Conservation (phyloP, 257 asterid genomes). For the Gardenia jasminoides region DNA sequence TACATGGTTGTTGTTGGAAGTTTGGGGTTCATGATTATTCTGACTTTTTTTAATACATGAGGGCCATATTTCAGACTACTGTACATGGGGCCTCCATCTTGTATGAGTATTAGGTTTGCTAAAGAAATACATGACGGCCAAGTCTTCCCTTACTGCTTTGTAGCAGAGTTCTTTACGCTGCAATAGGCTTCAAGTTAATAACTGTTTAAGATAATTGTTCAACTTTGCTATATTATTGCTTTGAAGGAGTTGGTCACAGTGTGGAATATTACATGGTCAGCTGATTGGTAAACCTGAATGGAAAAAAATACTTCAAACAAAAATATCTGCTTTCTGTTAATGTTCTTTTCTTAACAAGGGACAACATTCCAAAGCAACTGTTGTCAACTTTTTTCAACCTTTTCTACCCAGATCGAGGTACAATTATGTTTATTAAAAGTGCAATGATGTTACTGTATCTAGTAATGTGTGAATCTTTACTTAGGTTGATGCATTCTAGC, state of each 20-base stretch:
- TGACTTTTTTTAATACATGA: neutral
- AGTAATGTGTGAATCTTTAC: neutral
- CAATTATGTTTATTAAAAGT: neutral
- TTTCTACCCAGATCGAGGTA: neutral
- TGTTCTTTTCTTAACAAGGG: no score
- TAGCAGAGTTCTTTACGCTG: neutral
- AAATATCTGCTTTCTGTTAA: neutral
- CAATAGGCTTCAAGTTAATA: neutral
- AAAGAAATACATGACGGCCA: neutral
- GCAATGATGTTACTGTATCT: neutral
- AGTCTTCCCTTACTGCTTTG: neutral
- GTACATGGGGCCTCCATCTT: neutral
- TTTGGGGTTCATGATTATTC: neutral
- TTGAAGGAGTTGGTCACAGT: neutral
- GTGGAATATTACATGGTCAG: neutral
- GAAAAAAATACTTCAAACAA: neutral
- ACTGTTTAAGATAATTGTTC: neutral
- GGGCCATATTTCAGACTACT: no score
- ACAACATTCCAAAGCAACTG: neutral
- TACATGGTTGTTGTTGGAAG: neutral
- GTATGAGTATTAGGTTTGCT: neutral
- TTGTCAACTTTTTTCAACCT: neutral
- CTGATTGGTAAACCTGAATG: neutral
- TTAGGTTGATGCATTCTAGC: neutral
- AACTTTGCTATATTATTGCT: neutral